Evolutionary conservation across 2,329 filamentous ascomycete species (phyloP).

Genomic region (Diplodia seriata): DNA sequence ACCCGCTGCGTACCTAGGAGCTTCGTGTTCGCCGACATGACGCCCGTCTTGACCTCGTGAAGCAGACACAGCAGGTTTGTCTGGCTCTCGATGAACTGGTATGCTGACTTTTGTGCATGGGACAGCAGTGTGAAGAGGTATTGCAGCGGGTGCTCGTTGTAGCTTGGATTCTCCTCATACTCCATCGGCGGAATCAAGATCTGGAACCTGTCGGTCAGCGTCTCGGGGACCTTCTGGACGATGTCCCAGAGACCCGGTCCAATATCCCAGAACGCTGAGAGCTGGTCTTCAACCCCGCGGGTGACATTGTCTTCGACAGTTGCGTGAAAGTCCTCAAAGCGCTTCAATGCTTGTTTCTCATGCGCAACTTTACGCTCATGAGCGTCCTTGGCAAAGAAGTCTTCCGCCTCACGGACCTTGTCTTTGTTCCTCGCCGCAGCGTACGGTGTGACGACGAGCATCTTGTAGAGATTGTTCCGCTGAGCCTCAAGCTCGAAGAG

Average conservation of each 20-base stretch:
- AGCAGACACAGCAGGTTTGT: slow-evolving; percentile 87
- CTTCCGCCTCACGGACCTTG: slow-evolving; percentile 78
- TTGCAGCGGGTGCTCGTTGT: slow-evolving; percentile 81
- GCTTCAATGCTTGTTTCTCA: slow-evolving; percentile 73
- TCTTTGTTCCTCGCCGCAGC: slow-evolving; percentile 73
- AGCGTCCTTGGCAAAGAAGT: slow-evolving; percentile 83
- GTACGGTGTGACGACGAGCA: slow-evolving; percentile 84
- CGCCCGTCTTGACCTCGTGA: slow-evolving; percentile 85
- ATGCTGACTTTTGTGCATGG: slow-evolving; percentile 89
- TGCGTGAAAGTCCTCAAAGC: slow-evolving; percentile 77
- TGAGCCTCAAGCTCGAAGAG: slow-evolving; percentile 84
- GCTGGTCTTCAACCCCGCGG: slow-evolving; percentile 86
- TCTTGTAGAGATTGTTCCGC: slow-evolving; percentile 84
- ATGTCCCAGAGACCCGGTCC: slow-evolving; percentile 80
- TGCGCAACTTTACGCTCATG: slow-evolving; percentile 73
- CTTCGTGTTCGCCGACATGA: slow-evolving; percentile 72
- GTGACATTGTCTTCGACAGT: slow-evolving; percentile 85
- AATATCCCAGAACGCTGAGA: slow-evolving; percentile 97
- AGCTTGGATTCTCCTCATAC: slow-evolving; percentile 83
- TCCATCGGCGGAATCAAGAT: slow-evolving; percentile 81
- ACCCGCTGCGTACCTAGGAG: slow-evolving; percentile 70
- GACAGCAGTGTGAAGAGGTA: slow-evolving; percentile 86
- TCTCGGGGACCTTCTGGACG: slow-evolving; percentile 76
- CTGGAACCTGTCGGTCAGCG: slow-evolving; percentile 63
- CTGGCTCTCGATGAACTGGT: slow-evolving; percentile 96